Evolutionary conservation across 2,329 filamentous ascomycete species (phyloP), one percentile per base, ranked within the genome.

Genomic region (Fusarium incarnatum): DNA sequence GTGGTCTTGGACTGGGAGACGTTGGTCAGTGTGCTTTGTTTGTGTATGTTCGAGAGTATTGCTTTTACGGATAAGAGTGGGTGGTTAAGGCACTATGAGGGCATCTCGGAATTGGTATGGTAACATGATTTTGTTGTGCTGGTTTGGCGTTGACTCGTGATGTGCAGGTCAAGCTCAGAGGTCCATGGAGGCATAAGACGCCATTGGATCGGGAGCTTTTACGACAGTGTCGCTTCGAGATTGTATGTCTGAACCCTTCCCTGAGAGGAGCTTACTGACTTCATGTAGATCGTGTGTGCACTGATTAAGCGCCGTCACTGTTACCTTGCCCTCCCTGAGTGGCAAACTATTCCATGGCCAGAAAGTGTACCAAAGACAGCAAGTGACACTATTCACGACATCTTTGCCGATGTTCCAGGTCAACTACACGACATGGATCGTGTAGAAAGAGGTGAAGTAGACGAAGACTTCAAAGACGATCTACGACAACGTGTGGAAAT

Each of bases 181-280:
- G 64, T 2, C 62, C 64, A 0, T 47, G 32, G 49, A 50, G 64
- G 22, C 64, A 67, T 16, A 34, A 47, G 4, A 56, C 45, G 3
- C 27, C 58, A 0, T 10, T 56, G 18, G 49, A 56, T 6, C 56
- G 63, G 30, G 64, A 67, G n/a, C 49, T 67, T 0, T 15, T 67
- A 16, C 42, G 64, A 2, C 64, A 67, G 23, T 67, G 64, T 15
- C 63, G 63, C 0, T 67, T 67, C 15, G 63, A 67, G 23, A 67
- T 67, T 23, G 64, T 67, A 63, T 6, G 63, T 3, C 4, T 1
- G 4, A 13, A 0, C 5, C 1, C 2, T 2, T 15, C 4, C 8
- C 8, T 2, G 0, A 2, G 25, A 23, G 25, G 25, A 27, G 25
- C 2, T 7, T 2, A 6, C 55, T 66, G 18, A 66, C 55, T n/a